A percentile compares a stretch with the other conserved stretches of the same genome.
Conservation (phyloP, 352 stramenopile genomes). For the Thalassiosira livingstoniorum region DNA sequence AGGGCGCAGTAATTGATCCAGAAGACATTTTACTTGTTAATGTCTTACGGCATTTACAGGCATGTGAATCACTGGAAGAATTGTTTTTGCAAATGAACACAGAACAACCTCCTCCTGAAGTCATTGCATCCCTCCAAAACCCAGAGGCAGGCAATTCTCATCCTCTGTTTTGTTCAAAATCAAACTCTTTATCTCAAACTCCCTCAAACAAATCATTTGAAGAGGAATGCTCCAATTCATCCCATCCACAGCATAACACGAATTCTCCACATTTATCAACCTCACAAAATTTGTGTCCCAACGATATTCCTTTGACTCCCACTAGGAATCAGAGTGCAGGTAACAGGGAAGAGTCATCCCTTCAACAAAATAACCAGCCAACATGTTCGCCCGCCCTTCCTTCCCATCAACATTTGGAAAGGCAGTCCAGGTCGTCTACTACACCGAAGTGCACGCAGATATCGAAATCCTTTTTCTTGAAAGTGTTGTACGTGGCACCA, state of each 20-base stretch:
- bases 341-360: neutral
- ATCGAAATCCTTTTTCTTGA: slow-evolving; percentile 5
- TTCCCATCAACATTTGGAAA: neutral
- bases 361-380: neutral
- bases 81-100: slow-evolving; percentile 9
- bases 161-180: no score
- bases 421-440: neutral
- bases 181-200: no score
- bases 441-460: neutral
- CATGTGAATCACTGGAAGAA: neutral
- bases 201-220: no score
- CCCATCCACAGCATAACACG: neutral
- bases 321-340: no score
- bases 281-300: no score
- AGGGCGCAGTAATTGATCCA: neutral
- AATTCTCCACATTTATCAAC: no score
- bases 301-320: neutral
- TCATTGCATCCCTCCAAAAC: neutral
- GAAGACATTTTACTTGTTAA: slow-evolving; percentile 7
- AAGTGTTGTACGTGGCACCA: neutral
- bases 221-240: neutral
- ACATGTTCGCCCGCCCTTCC: neutral
- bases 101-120: neutral
- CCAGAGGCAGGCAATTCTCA: no score
- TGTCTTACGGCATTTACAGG: neutral